Conservation (phyloP, 2,329 filamentous ascomycete species). For the Beauveria caledonica region DNA sequence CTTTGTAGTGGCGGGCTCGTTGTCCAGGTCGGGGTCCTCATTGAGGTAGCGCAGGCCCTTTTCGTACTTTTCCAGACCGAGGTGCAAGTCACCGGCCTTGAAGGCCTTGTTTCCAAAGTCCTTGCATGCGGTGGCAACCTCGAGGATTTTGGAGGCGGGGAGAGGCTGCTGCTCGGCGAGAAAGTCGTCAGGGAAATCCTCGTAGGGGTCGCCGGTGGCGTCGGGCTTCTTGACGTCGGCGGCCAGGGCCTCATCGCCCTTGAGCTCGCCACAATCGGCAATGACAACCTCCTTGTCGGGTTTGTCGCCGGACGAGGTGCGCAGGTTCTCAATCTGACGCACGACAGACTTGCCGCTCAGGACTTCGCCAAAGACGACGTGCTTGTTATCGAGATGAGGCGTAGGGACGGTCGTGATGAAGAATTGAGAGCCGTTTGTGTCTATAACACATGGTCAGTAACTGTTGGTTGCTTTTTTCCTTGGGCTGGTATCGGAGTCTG, state of each 20-base stretch:
- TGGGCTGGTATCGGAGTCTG: not conserved
- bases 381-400: slow-evolving; percentile 89
- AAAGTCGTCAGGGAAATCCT: slow-evolving; percentile 91
- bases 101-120: slow-evolving; percentile 88
- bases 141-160: slow-evolving; percentile 58
- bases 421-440: slow-evolving; percentile 96
- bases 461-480: not conserved
- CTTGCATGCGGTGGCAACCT: slow-evolving; percentile 80
- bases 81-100: slow-evolving; percentile 62
- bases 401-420: slow-evolving; percentile 96
- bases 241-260: slow-evolving; percentile 57
- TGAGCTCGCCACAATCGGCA: slow-evolving; percentile 76
- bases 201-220: slow-evolving; percentile 79
- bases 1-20: slow-evolving; percentile 61
- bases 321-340: slow-evolving; percentile 79
- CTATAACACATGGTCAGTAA: slow-evolving; percentile 22
- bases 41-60: slow-evolving; percentile 87
- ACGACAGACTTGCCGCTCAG: slow-evolving; percentile 87
- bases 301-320: slow-evolving; percentile 68
- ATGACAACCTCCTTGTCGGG: slow-evolving; percentile 67
- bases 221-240: slow-evolving; percentile 65
- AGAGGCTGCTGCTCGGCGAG: slow-evolving; percentile 47
- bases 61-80: slow-evolving; percentile 85
- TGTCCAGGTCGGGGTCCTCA: slow-evolving; percentile 69
- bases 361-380: slow-evolving; percentile 95